Percentiles rank a stretch among this genome's conserved stretches.
Conservation (phyloP, 73 alveolate genomes). For the Paramecium sexaurelia region DNA sequence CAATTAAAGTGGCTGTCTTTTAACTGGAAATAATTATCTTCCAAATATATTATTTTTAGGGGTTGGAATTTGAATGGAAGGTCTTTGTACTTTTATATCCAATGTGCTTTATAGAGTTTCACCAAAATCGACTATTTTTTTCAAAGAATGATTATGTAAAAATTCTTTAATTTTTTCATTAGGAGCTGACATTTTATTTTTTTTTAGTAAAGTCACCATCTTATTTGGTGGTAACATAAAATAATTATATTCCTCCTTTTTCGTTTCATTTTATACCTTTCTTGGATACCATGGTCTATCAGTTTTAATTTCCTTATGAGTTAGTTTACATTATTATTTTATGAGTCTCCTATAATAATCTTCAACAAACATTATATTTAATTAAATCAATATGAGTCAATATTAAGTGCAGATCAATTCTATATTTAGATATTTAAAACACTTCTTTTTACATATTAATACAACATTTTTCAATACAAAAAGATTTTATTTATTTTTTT, state of each 20-base stretch:
- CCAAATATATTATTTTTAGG: neutral
- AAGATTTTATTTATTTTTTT: neutral
- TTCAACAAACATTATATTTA: slow-evolving; percentile 26
- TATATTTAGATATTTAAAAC: no score
- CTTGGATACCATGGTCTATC: slow-evolving; percentile 29
- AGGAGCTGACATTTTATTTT: neutral
- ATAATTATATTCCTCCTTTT: slow-evolving; percentile 4
- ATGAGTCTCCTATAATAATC: slow-evolving; percentile 3
- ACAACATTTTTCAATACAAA: neutral
- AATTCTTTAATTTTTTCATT: slow-evolving; percentile 6
- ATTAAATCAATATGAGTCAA: neutral
- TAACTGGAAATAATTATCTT: neutral
- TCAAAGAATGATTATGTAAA: neutral
- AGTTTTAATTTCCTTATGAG: neutral
- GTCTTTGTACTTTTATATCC: neutral
- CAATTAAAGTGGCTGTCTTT: neutral
- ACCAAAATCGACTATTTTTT: slow-evolving; percentile 34
- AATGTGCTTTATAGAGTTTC: neutral
- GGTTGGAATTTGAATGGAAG: neutral
- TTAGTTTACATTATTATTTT: neutral
- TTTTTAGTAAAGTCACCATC: neutral
- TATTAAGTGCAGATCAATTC: no score
- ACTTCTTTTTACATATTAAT: no score
- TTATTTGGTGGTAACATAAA: slow-evolving; percentile 46
- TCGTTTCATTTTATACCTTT: neutral